Base-by-base conservation (phyloP, 768 basidiomycete genomes). In the Leccinum rimulosum region DNA sequence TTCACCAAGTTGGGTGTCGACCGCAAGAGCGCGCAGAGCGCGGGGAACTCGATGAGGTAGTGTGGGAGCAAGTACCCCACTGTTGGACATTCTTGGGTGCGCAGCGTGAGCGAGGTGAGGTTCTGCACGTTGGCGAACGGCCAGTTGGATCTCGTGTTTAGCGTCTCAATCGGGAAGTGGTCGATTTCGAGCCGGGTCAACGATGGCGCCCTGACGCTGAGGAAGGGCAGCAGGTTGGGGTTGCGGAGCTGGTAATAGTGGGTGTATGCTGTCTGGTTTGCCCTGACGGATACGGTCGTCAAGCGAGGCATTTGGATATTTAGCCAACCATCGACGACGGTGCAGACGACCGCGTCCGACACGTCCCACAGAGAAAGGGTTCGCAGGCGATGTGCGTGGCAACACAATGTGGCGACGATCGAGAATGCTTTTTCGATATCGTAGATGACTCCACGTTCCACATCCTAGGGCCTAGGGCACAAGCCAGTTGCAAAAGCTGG, bases 21-120 rank as follows among this genome's bases (percentile, higher is more conserved):
- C 28, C 53, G 48, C 22, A 66, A 55, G 3, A 69, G 52, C 12
- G 63, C 43, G 3, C 63, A 57, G 27, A 64, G 54, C 3, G 57
- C 53, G 22, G 58, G 54, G 30, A 67, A 62, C 33, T 59, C 63
- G 40, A 64, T 52, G 5, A 65, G 60, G 55, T 67, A 67, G 6
- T 56, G 48, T 35, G 55, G 65, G 51, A 62, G 60, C 31, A 9
- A 54, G 58, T 50, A 59, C 15, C 52, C 57, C 0, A 25, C 22
- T 1, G 40, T 59, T 5, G 56, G 28, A 8, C 55, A 59, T 40
- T 66, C 65, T 48, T 61, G 51, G 14, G 65, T 53, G 15, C 60
- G 53, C 17, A 68, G 59, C 3, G 56, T 59, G 48, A 68, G 55
- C 3, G 60, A 66, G 17, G 47, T 52, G 33, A 69, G 59, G 5